phyloP scores from a whole-genome alignment of 208 protist genomes.

The Trypanosomatidae sp. region DNA sequence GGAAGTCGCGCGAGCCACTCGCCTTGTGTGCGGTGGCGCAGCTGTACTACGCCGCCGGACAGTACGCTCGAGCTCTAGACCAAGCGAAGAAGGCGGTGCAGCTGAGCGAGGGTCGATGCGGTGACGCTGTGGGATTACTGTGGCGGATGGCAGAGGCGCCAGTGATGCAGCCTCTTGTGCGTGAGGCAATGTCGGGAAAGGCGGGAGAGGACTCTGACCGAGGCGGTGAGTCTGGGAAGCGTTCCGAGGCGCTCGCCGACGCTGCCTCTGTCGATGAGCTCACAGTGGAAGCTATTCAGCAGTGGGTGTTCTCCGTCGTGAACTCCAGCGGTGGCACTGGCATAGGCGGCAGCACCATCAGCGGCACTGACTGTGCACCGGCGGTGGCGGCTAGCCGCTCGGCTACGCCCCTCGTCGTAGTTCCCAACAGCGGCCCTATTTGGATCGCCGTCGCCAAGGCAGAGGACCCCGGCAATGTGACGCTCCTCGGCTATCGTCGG shows the following conservation, averaged over 20 bases:
- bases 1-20: constrained; percentile 73
- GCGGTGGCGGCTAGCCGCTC: neutral
- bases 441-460: constrained; percentile 62
- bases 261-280: neutral
- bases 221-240: neutral
- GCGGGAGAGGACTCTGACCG: neutral
- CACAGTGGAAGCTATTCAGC: constrained; percentile 9
- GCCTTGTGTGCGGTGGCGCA: constrained; percentile 61
- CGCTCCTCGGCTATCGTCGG: constrained; percentile 64
- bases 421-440: constrained; percentile 51
- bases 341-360: neutral
- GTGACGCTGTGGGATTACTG: constrained; percentile 72
- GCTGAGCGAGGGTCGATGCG: constrained; percentile 32
- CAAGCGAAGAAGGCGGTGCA: constrained; percentile 68
- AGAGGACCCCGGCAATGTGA: constrained; percentile 64
- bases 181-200: constrained; percentile 1
- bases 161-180: constrained; percentile 24
- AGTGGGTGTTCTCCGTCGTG: constrained; percentile 24
- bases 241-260: neutral
- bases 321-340: neutral
- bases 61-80: constrained; percentile 54
- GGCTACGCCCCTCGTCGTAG: neutral
- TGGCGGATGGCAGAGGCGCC: constrained; percentile 47
- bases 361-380: neutral
- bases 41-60: constrained; percentile 67